Percentiles rank a stretch among this genome's conserved stretches.
Evolutionary conservation across 306 rosid species (phyloP).

Genomic region (Castanea crenata): DNA sequence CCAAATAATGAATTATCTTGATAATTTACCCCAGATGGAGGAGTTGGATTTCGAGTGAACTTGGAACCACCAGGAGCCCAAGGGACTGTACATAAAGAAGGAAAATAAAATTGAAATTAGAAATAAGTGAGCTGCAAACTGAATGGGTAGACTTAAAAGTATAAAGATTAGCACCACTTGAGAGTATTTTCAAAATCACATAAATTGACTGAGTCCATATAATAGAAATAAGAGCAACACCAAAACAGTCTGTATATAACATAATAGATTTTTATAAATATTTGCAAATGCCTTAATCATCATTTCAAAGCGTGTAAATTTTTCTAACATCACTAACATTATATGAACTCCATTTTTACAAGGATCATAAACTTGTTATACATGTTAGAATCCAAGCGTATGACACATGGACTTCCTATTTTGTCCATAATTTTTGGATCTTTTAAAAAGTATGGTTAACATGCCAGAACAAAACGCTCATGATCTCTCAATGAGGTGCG

Average conservation of each 20-base stretch:
- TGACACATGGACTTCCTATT: not conserved
- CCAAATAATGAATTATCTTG: not conserved
- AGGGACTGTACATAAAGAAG: constrained; percentile 58
- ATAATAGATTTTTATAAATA: not conserved
- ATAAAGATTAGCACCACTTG: not conserved
- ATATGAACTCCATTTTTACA: not conserved
- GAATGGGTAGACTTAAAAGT: not conserved
- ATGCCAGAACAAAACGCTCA: not conserved
- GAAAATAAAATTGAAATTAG: not conserved
- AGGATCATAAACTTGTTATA: not conserved
- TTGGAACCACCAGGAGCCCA: constrained; percentile 99
- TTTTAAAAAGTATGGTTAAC: not conserved
- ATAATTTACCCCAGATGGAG: constrained; percentile 84
- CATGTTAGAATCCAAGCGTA: not conserved
- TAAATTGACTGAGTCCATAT: not conserved
- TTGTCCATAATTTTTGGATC: not conserved
- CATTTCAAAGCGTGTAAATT: not conserved
- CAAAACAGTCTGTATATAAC: not conserved
- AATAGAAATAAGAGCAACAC: not conserved
- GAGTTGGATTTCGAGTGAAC: constrained; percentile 89
- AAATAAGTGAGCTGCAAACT: not conserved
- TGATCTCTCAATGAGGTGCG: not conserved
- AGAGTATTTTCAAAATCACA: not conserved
- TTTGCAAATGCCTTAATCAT: not conserved
- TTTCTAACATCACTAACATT: not conserved